Conservation (phyloP, 2,329 filamentous ascomycete genomes). For the Verticillium tricorpus region DNA sequence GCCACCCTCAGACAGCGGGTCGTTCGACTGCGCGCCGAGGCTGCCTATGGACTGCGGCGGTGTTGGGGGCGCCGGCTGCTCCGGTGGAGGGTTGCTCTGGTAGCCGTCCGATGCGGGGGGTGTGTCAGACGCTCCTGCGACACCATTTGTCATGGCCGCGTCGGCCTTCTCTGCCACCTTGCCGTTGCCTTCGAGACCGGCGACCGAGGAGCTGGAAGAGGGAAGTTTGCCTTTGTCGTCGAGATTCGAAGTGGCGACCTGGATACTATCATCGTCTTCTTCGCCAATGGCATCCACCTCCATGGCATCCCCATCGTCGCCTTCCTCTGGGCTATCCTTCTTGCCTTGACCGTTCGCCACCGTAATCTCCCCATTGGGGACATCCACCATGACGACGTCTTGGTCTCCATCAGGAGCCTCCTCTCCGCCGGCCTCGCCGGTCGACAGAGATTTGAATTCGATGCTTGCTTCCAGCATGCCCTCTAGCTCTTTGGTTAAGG, state of each 20-base stretch:
- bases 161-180: constrained; percentile 20
- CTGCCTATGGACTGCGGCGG: constrained; percentile 63
- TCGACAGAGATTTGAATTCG: constrained; percentile 43
- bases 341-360: constrained; percentile 25
- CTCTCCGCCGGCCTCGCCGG: constrained; percentile 26
- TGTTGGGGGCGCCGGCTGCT: constrained; percentile 51
- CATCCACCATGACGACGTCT: constrained; percentile 50
- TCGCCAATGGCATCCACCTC: constrained; percentile 33
- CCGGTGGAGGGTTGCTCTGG: constrained; percentile 23
- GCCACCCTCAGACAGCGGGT: constrained; percentile 66
- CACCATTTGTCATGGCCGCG: constrained; percentile 20
- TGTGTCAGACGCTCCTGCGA: constrained; percentile 30
- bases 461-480: constrained; percentile 65
- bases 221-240: constrained; percentile 8
- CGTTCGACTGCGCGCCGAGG: constrained; percentile 40
- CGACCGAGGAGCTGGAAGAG: constrained; percentile 20
- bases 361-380: constrained; percentile 41
- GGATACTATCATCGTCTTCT: constrained; percentile 35
- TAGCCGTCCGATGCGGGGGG: constrained; percentile 47
- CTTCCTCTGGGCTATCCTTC: constrained; percentile 22
- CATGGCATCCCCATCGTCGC: constrained; percentile 28
- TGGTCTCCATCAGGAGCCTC: constrained; percentile 34
- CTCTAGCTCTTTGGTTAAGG: constrained; percentile 69
- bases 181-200: constrained; percentile 19
- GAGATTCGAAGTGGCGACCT: constrained; percentile 36